Conservation (phyloP, 371 early-diverging fungal species). For the Apophysomyces elegans region DNA sequence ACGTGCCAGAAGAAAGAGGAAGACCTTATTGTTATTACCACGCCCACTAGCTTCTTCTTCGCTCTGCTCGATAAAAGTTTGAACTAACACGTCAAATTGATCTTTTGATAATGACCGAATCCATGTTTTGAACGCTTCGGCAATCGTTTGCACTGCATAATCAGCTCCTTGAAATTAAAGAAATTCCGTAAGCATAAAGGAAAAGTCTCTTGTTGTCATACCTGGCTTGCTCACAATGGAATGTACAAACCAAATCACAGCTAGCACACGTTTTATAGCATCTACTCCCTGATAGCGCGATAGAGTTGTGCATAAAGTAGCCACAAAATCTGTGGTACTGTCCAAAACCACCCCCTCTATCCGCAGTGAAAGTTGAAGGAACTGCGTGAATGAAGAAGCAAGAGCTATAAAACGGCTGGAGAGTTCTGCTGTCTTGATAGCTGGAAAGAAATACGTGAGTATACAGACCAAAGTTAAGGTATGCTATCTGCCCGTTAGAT, state of each 20-base stretch:
- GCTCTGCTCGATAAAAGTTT: constrained; percentile 28
- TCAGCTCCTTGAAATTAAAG: constrained; percentile 18
- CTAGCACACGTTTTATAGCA: constrained; percentile 28
- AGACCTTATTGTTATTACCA: constrained; percentile 27
- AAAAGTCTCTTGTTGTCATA: neutral
- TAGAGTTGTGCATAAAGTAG: constrained; percentile 35
- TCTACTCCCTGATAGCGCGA: constrained; percentile 31
- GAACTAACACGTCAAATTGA: constrained; percentile 31
- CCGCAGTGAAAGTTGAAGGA: constrained; percentile 19
- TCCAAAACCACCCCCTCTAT: constrained; percentile 3
- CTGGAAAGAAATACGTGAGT: constrained; percentile 13
- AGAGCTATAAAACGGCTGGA: constrained; percentile 23
- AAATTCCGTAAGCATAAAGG: neutral
- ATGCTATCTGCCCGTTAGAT: neutral
- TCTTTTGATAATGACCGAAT: constrained; percentile 32
- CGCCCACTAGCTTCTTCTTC: constrained; percentile 29
- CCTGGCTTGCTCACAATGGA: constrained; percentile 24
- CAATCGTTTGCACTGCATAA: constrained; percentile 19
- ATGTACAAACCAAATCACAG: constrained; percentile 40
- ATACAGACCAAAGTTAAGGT: neutral
- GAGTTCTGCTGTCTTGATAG: constrained; percentile 23
- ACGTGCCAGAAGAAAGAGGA: constrained; percentile 34
- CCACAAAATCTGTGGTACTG: constrained; percentile 37
- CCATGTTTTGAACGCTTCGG: constrained; percentile 34
- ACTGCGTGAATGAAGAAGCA: constrained; percentile 28